phyloP scores from a whole-genome alignment of 805 yeast species.

The Lachancea dasiensis region DNA sequence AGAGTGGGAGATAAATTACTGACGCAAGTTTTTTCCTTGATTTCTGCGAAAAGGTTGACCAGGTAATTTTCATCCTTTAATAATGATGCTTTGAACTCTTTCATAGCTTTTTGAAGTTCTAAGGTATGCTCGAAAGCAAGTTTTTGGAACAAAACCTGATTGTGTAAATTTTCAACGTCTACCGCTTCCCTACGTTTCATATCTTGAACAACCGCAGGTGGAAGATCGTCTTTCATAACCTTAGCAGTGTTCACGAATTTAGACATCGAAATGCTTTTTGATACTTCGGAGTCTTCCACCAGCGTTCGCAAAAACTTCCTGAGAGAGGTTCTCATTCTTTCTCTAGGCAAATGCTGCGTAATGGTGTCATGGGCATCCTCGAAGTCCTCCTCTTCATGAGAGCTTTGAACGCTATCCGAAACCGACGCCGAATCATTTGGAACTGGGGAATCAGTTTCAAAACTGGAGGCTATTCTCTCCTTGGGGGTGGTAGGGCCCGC shows the following conservation, averaged over 20 bases:
- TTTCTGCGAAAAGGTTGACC: slow-evolving; percentile 54
- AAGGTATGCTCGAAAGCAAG: slow-evolving; percentile 55
- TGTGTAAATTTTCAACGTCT: slow-evolving; percentile 55
- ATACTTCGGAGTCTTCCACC: slow-evolving; percentile 47
- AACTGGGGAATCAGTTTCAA: slow-evolving; percentile 4
- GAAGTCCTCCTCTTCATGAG: slow-evolving; percentile 17
- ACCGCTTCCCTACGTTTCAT: slow-evolving; percentile 50
- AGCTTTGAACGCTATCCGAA: slow-evolving; percentile 10
- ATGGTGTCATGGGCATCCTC: slow-evolving; percentile 22
- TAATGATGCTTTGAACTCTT: slow-evolving; percentile 50
- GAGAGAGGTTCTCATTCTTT: slow-evolving; percentile 68
- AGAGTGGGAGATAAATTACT: slow-evolving; percentile 60
- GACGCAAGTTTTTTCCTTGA: slow-evolving; percentile 49
- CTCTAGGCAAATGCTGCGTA: slow-evolving; percentile 48
- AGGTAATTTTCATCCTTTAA: slow-evolving; percentile 50
- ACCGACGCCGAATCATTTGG: not conserved
- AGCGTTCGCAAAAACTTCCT: slow-evolving; percentile 63
- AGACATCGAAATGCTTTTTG: slow-evolving; percentile 44
- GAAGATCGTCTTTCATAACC: slow-evolving; percentile 35
- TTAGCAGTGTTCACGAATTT: slow-evolving; percentile 40
- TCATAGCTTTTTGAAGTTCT: slow-evolving; percentile 50
- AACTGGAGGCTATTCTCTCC: slow-evolving; percentile 16
- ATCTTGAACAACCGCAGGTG: slow-evolving; percentile 45
- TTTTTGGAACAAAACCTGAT: slow-evolving; percentile 67
- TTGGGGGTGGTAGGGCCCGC: slow-evolving; percentile 13